A percentile compares a stretch with the other conserved stretches of the same genome.
phyloP scores from a whole-genome alignment of 768 basidiomycete genomes.

The Heimioporus sp. region DNA sequence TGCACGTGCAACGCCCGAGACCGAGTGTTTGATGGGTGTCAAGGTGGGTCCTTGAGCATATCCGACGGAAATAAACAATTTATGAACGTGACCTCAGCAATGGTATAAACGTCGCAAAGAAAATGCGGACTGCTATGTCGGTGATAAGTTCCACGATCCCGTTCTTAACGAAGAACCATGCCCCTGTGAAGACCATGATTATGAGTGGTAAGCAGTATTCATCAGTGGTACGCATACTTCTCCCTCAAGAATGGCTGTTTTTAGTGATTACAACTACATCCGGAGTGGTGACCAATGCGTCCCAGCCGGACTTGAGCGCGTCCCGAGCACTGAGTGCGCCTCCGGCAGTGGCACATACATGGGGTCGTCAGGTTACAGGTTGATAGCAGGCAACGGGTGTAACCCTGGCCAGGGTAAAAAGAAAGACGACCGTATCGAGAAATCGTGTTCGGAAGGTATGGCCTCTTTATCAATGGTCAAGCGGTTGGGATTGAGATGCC shows the following conservation, averaged over 20 bases:
- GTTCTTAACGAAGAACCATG: constrained; percentile 82
- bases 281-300: constrained; percentile 73
- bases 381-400: constrained; percentile 93
- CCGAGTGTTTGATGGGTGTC: constrained; percentile 91
- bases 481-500: background rate
- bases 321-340: constrained; percentile 72
- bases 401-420: constrained; percentile 49
- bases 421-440: constrained; percentile 69
- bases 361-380: constrained; percentile 90
- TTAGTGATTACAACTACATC: constrained; percentile 88
- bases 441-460: constrained; percentile 76
- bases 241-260: background rate
- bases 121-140: constrained; percentile 85
- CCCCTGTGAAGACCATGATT: constrained; percentile 82
- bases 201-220: constrained; percentile 73
- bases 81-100: constrained; percentile 55
- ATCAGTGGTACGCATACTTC: background rate
- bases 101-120: constrained; percentile 87
- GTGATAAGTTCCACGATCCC: constrained; percentile 86
- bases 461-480: background rate
- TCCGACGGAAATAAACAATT: background rate
- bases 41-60: constrained; percentile 52
- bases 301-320: constrained; percentile 83
- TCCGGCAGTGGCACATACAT: constrained; percentile 57
- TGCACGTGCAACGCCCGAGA: constrained; percentile 59